These are phyloP conservation scores for Gentiana macrophylla DNA, from an alignment of 257 asterid species.

Conservation along the genomic window DNA sequence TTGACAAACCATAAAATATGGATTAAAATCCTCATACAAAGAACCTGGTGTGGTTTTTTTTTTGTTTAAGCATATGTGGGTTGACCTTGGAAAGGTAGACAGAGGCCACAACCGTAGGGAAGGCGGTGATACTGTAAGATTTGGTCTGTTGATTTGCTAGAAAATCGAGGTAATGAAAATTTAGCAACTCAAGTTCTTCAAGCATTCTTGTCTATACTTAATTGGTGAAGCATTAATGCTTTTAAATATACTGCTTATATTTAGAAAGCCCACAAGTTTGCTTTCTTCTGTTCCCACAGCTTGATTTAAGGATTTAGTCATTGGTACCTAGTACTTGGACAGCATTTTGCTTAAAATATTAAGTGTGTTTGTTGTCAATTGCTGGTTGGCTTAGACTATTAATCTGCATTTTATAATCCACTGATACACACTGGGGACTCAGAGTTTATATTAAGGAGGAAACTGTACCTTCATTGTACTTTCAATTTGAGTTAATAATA, in stretches of 20 bases:
- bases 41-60: constrained; percentile 25
- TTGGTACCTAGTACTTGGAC: constrained; percentile 29
- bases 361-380: background rate
- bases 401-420: constrained; percentile 14
- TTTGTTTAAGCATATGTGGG: constrained; percentile 14
- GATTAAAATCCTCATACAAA: constrained; percentile 33
- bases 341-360: constrained; percentile 3
- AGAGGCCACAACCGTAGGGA: constrained; percentile 43
- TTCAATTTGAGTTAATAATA: constrained; percentile 9
- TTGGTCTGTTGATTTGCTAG: constrained; percentile 27
- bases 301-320: constrained; percentile 17
- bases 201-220: constrained; percentile 14
- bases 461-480: constrained; percentile 15
- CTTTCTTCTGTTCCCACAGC: constrained; percentile 18
- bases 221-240: constrained; percentile 14
- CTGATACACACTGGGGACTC: constrained; percentile 40
- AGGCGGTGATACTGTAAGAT: constrained; percentile 64
- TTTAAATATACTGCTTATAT: constrained; percentile 8
- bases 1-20: constrained; percentile 17
- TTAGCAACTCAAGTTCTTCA: constrained; percentile 2
- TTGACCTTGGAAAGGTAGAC: constrained; percentile 22
- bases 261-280: constrained; percentile 16
- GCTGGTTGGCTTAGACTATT: constrained; percentile 1
- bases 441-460: constrained; percentile 14
- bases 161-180: constrained; percentile 35